Evolutionary conservation across 495 filamentous ascomycete species (phyloP), one percentile per base, ranked within the genome.

Genomic region (Thozetella sp.): DNA sequence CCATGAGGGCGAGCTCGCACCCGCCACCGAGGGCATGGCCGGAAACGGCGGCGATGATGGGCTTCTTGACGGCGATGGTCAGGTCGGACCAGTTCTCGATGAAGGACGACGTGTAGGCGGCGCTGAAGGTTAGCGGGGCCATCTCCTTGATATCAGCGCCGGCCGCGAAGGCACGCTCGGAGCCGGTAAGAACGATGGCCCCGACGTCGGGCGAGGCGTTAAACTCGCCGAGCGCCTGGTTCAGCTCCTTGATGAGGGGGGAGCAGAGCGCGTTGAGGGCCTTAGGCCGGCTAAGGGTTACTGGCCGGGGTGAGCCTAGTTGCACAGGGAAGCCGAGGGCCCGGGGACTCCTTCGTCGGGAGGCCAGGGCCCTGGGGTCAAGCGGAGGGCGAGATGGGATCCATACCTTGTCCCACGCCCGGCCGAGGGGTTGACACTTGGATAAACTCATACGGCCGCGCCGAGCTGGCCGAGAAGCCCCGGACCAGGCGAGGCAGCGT

Each of bases 141-240:
- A 99, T 99, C 79, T 99, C 95, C 75, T 97, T 97, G 77, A 99
- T 99, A 76, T 99, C 95, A 58, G 95, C 95, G 57, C 95, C 95
- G 60, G 95, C 95, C 2, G 95, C 95, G 72, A 99, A 99, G 48
- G 94, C 92, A 69, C 88, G 90, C 55, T 89, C 83, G 60, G 85
- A 91, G 52, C 95, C 95, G 0, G 95, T 97, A 43, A 99, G 86
- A 52, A 99, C 77, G 62, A 97, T 90, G 50, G 88, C 88, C 27
- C 88, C 83, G 62, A 92, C 88, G 54, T 76, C 72, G 53, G 87
- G 83, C 66, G 91, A 86, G 53, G 81, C 67, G 65, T 96, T 90
- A 75, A 95, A 85, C 52, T 82, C 78, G 59, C 72, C 77, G 61
- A 99, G 86, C 25, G 93, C 92, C 56, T 85, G 72, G 76, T 98